Evolutionary conservation across 768 basidiomycete species (phyloP), one percentile per base, ranked within the genome.

Genomic region (Jaapia argillacea): DNA sequence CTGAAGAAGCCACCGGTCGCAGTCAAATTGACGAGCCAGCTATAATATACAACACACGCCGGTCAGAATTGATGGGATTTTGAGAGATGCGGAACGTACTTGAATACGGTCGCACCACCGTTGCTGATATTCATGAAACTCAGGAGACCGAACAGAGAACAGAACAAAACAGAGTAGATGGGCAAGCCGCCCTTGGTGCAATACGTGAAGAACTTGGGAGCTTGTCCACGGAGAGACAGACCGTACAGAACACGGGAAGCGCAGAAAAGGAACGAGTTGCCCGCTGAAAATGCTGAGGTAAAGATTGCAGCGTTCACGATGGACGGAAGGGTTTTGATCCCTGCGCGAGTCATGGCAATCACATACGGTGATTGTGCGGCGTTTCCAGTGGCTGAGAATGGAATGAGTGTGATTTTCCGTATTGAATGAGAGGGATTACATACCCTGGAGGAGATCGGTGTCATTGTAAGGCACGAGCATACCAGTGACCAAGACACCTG

Each of bases 321-420:
- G 38, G 75, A 74, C 4, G 55, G 59, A 26, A 58, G 49, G 26
- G 53, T 77, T 64, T 75, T 79, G 56, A 88, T 74, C 10, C 86
- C 83, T 0, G 84, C 81, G 33, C 72, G 69, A 36, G 63, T 71
- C 50, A 91, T 79, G 16, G 86, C 88, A 49, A 91, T 81, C 43
- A 91, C 88, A 61, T 86, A 93, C 2, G 89, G 89, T 3, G 85
- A 88, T 42, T 79, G 58, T 0, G 81, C 76, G n/a, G 86, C 87
- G 36, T 74, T 85, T 40, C 77, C 75, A 22, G 67, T 55, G 2
- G 46, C 71, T 61, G 51, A 26, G 39, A n/a, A n/a, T n/a, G n/a
- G n/a, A n/a, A n/a, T n/a, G n/a, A n/a, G n/a, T n/a, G n/a, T n/a
- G n/a, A n/a, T n/a, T n/a, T n/a, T n/a, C n/a, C n/a, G n/a, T n/a